Evolutionary conservation across 306 rosid species (phyloP), one percentile per base, ranked within the genome.

Genomic region (Acacia confusa): DNA sequence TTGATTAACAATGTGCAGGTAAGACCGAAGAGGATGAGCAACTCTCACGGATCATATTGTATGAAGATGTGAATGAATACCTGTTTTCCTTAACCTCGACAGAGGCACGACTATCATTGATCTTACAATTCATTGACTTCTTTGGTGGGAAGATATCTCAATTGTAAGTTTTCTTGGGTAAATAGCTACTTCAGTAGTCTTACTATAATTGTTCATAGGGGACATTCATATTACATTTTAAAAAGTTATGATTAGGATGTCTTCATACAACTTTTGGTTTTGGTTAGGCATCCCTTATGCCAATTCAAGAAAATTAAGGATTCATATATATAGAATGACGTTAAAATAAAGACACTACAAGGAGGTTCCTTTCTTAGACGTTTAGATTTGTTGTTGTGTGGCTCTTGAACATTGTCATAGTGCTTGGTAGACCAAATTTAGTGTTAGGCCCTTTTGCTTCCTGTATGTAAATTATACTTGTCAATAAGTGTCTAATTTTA

Each of bases 21-120:
- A 82, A 64, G 15, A 55, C 50, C 77, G 97, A 91, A 78, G 90
- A 86, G 58, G 95, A 93, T 60, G 97, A 92, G 32, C 99, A 93
- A 79, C 85, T 95, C 65, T 72, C 80, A 60, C 89, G 96, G 85
- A 91, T 74, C 44, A 72, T 95, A 72, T 70, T 95, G 90, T 93
- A 85, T 78, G 99, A 95, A 90, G 99, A 93, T 70, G 88, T 95
- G 84, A 89, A 82, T 38, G 98, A 95, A 76, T 88, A 86, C 84
- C 88, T 95, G 53, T 95, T 95, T 87, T 91, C 95, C 47, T 85
- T 95, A 86, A 85, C 85, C 88, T 88, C 99, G 50, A 55, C 63
- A 50, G 97, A 95, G 91, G 97, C 97, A 72, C 92, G 88, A 28
- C 68, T 90, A 58, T 93, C 88, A 34, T 86, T 91, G 47, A 81